These are phyloP conservation scores for Leccinum imitatum DNA, from an alignment of 768 basidiomycete species.

Conservation along the genomic window DNA sequence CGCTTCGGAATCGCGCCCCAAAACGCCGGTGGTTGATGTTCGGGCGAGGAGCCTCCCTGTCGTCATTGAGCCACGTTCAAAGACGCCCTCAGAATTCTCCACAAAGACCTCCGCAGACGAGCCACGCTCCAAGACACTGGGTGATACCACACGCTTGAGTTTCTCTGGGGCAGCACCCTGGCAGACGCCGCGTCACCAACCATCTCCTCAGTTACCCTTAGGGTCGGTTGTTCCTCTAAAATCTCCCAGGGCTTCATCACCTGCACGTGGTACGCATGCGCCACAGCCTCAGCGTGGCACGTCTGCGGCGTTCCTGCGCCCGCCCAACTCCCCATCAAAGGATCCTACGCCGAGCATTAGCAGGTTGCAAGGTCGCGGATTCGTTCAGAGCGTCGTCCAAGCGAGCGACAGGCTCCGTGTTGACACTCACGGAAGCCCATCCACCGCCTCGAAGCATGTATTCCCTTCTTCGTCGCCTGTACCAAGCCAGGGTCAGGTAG, in stretches of 20 bases:
- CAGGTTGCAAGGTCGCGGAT: conserved; percentile 79
- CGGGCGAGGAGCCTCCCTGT: conserved; percentile 12
- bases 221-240: conserved; percentile 26
- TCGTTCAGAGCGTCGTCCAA: conserved; percentile 82
- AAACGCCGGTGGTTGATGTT: conserved; percentile 21
- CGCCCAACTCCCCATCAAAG: conserved; percentile 48
- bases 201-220: conserved; percentile 33
- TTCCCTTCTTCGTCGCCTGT: conserved; percentile 30
- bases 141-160: conserved; percentile 17
- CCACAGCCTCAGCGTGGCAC: conserved; percentile 41
- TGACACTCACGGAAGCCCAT: conserved; percentile 34
- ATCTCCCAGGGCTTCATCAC: conserved; percentile 36
- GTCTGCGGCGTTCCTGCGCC: conserved; percentile 61
- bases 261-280: conserved; percentile 41
- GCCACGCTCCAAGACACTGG: conserved; percentile 22
- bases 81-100: conserved; percentile 19
- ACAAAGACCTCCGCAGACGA: conserved; percentile 17
- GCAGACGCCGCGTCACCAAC: conserved; percentile 28
- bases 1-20: conserved; percentile 19
- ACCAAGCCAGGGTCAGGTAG: conserved; percentile 33
- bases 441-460: conserved; percentile 25
- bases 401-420: conserved; percentile 55
- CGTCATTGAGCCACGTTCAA: conserved; percentile 16
- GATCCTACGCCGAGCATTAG: conserved; percentile 83
- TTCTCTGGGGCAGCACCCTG: conserved; percentile 20